A percentile compares a stretch with the other conserved stretches of the same genome.
Evolutionary conservation across 768 basidiomycete species (phyloP).

Genomic region (Pholiota conissans): DNA sequence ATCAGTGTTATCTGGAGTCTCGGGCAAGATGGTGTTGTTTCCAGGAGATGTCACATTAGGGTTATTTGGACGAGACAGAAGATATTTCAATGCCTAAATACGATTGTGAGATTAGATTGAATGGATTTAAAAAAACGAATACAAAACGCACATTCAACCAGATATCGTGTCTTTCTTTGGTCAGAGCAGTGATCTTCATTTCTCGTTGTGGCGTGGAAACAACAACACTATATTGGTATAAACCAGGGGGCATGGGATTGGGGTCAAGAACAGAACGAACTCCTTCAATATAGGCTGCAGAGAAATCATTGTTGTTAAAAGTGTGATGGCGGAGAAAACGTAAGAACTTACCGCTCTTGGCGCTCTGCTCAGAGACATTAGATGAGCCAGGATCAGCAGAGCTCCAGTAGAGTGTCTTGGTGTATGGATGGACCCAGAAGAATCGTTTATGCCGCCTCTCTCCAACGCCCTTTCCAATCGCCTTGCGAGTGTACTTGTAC

Average conservation of each 20-base stretch:
- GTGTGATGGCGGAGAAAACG: constrained; percentile 1
- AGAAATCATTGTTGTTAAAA: constrained; percentile 12
- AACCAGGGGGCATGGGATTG: constrained; percentile 93
- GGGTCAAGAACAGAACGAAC: constrained; percentile 92
- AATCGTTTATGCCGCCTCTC: constrained; percentile 90
- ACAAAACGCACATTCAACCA: constrained; percentile 79
- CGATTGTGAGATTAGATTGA: constrained; percentile 6
- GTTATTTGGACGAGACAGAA: constrained; percentile 71
- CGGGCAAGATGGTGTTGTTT: constrained; percentile 35
- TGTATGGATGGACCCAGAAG: constrained; percentile 99
- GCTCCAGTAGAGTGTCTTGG: constrained; percentile 97
- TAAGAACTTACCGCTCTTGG: constrained; percentile 80
- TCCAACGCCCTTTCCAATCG: constrained; percentile 89
- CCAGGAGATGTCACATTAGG: constrained; percentile 38
- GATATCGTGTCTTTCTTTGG: constrained; percentile 94
- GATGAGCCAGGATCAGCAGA: constrained; percentile 90
- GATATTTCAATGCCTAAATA: constrained; percentile 83
- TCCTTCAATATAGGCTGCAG: constrained; percentile 86
- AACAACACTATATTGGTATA: constrained; percentile 91
- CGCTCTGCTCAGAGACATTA: constrained; percentile 86
- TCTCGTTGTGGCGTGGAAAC: constrained; percentile 92
- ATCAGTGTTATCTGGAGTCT: constrained; percentile 55
- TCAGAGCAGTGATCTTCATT: constrained; percentile 98
- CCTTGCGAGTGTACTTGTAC: constrained; percentile 92
- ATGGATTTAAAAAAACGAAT: constrained; percentile 10